Conservation (phyloP, 345 rosid species). For the Leavenworthia alabamica region DNA sequence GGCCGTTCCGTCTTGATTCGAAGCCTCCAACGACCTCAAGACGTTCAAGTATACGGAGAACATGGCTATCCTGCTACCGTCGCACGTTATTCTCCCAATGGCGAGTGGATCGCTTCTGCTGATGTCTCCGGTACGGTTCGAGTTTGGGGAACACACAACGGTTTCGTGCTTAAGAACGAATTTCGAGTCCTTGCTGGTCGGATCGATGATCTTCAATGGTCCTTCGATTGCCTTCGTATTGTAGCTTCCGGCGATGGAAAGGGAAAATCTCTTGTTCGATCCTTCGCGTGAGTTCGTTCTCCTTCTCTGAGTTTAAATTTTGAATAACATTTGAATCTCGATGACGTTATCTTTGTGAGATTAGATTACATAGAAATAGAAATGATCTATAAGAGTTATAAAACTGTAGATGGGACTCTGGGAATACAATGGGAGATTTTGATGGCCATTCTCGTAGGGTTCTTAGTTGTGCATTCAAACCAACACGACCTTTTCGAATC, state of each 20-base stretch:
- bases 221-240: slow-evolving; percentile 78
- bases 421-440: slow-evolving; percentile 83
- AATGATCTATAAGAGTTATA: not conserved
- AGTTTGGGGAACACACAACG: slow-evolving; percentile 90
- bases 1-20: slow-evolving; percentile 78
- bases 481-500: slow-evolving; percentile 82
- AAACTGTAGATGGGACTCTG: slow-evolving; percentile 87
- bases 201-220: slow-evolving; percentile 97
- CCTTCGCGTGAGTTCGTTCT: slow-evolving; percentile 87
- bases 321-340: too few species aligned
- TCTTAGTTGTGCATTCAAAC: slow-evolving; percentile 84
- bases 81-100: slow-evolving; percentile 91
- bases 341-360: not conserved
- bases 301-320: too few species aligned
- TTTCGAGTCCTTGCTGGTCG: slow-evolving; percentile 79
- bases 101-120: slow-evolving; percentile 98
- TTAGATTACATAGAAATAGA: not conserved
- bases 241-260: slow-evolving; percentile 95
- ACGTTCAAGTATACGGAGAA: slow-evolving; percentile 77
- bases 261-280: slow-evolving; percentile 86
- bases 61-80: slow-evolving; percentile 87
- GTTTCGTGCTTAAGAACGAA: slow-evolving; percentile 84
- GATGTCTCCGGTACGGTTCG: slow-evolving; percentile 80
- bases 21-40: slow-evolving; percentile 56
- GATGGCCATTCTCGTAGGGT: slow-evolving; percentile 93